Conservation (phyloP, 345 rosid species). For the Syzygium grande region DNA sequence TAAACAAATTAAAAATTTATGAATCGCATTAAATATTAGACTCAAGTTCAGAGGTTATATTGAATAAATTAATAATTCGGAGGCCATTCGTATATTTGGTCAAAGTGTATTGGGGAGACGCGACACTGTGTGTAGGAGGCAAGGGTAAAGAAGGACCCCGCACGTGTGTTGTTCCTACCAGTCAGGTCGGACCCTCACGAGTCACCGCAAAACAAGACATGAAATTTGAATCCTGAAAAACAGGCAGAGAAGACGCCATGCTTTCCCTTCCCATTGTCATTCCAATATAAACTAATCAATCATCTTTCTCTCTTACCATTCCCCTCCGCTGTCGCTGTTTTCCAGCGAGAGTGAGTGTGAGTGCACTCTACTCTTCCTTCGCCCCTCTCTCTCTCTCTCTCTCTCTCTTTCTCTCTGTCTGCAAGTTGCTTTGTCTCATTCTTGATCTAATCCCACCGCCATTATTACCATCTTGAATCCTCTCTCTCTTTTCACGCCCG, state of each 20-base stretch:
- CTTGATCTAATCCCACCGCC: background rate
- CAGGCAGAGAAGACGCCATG: background rate
- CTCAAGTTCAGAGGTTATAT: too few relatives aligned
- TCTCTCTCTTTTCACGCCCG: background rate
- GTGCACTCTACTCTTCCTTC: background rate
- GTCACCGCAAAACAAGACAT: background rate
- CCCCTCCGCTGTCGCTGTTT: background rate
- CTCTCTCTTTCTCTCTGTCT: background rate
- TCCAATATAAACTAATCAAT: background rate
- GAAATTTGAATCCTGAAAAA: background rate
- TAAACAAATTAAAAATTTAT: too few relatives aligned
- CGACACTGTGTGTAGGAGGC: too few relatives aligned
- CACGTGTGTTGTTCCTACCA: background rate
- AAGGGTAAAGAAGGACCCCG: background rate
- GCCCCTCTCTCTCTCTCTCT: background rate
- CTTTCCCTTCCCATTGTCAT: background rate
- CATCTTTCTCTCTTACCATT: too few relatives aligned
- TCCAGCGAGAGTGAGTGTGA: background rate
- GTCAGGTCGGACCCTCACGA: background rate
- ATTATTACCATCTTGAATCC: background rate
- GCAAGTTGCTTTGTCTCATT: constrained; percentile 8
- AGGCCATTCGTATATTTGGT: too few relatives aligned
- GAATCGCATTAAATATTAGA: too few relatives aligned
- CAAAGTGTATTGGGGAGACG: too few relatives aligned
- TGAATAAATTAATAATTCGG: too few relatives aligned